These are phyloP conservation scores for Didymella pinodella DNA, from an alignment of 2,329 filamentous ascomycete species.

Conservation along the genomic window DNA sequence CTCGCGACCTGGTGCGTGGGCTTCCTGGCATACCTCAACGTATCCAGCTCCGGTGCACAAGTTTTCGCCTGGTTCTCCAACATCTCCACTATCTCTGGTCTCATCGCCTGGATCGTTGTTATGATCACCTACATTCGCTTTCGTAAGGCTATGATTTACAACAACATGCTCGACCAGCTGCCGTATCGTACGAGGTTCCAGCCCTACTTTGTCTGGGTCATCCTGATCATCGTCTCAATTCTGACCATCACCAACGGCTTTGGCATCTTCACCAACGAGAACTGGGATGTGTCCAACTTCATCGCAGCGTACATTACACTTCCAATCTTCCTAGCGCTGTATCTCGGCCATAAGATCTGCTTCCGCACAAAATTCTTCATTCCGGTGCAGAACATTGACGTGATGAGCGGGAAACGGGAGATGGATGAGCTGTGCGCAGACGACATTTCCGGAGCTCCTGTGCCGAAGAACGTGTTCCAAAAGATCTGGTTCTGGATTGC, in stretches of 20 bases:
- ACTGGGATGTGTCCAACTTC: constrained; percentile 59
- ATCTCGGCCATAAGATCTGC: constrained; percentile 46
- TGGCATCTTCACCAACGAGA: constrained; percentile 62
- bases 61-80: constrained; percentile 75
- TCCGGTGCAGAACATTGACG: constrained; percentile 42
- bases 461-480: constrained; percentile 46
- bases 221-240: constrained; percentile 59
- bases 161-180: constrained; percentile 64
- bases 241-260: constrained; percentile 49
- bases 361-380: constrained; percentile 42
- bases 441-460: constrained; percentile 41
- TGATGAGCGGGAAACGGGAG: constrained; percentile 45
- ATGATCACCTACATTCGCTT: constrained; percentile 69
- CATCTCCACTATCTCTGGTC: constrained; percentile 67
- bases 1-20: constrained; percentile 53
- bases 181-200: constrained; percentile 60
- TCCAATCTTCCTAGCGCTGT: constrained; percentile 47
- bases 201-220: constrained; percentile 65
- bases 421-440: constrained; percentile 48
- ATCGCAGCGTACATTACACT: constrained; percentile 60
- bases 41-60: constrained; percentile 55
- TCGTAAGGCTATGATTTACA: constrained; percentile 55
- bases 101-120: constrained; percentile 64
- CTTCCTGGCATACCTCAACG: constrained; percentile 60
- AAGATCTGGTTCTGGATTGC: constrained; percentile 50